These are phyloP conservation scores for Aspergillus funiculosus DNA, from an alignment of 495 filamentous ascomycete species.

Conservation along the genomic window DNA sequence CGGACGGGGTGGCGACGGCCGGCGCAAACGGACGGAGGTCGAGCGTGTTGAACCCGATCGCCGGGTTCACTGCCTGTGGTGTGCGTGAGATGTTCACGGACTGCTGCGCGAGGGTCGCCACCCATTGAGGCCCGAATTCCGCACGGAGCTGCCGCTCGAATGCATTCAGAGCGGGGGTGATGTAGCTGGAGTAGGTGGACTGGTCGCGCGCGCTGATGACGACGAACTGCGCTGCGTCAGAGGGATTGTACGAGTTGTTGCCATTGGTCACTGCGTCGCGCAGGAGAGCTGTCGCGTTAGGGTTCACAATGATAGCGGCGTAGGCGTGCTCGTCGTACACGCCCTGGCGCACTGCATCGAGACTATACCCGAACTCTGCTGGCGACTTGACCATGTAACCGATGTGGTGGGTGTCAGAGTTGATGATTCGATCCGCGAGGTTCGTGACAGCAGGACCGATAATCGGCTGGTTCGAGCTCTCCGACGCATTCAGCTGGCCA, in stretches of 20 bases:
- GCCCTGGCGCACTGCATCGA: constrained; percentile 52
- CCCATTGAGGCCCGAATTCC: constrained; percentile 52
- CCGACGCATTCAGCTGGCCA: constrained; percentile 48
- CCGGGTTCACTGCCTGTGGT: constrained; percentile 58
- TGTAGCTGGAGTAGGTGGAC: constrained; percentile 47
- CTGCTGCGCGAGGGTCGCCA: constrained; percentile 25
- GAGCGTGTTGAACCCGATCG: constrained; percentile 53
- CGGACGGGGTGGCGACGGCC: constrained; percentile 50
- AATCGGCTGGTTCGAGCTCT: constrained; percentile 35
- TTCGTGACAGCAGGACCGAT: constrained; percentile 52
- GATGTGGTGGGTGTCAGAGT: constrained; percentile 29
- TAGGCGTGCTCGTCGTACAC: constrained; percentile 59
- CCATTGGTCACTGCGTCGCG: constrained; percentile 49
- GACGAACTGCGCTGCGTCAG: constrained; percentile 55
- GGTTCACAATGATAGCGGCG: constrained; percentile 59
- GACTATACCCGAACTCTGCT: constrained; percentile 52
- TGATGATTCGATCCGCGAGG: constrained; percentile 32
- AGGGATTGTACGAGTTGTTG: constrained; percentile 59
- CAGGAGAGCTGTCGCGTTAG: constrained; percentile 59
- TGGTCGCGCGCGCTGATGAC: constrained; percentile 56
- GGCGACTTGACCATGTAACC: constrained; percentile 49
- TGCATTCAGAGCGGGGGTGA: constrained; percentile 44
- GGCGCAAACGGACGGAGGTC: constrained; percentile 61
- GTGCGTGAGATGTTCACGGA: constrained; percentile 39
- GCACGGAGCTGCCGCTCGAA: constrained; percentile 42